These are phyloP conservation scores for Diplodia intermedia DNA, from an alignment of 2,329 filamentous ascomycete species.

Conservation along the genomic window DNA sequence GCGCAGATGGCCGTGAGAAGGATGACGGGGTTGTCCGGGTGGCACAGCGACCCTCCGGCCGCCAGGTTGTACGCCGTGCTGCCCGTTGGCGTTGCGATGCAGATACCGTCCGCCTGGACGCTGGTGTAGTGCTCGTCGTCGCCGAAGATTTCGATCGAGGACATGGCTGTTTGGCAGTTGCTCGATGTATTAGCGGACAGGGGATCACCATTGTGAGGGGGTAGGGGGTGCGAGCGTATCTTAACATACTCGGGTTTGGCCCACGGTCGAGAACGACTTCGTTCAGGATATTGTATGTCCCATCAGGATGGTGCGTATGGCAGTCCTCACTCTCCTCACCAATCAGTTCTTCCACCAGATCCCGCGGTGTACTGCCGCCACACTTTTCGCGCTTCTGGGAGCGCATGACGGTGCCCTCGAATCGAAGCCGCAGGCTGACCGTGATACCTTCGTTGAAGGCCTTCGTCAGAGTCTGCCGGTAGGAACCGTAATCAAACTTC, in stretches of 20 bases:
- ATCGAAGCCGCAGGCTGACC: constrained; percentile 84
- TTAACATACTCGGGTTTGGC: constrained; percentile 82
- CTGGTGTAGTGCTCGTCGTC: constrained; percentile 96
- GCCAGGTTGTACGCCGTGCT: constrained; percentile 96
- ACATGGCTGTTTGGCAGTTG: constrained; percentile 70
- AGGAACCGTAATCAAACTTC: constrained; percentile 89
- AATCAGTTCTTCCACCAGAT: constrained; percentile 88
- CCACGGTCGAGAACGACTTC: constrained; percentile 96
- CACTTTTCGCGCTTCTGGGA: constrained; percentile 61
- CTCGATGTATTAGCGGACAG: constrained; percentile 6
- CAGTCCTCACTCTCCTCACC: constrained; percentile 84
- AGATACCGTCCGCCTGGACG: constrained; percentile 89
- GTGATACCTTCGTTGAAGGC: constrained; percentile 85
- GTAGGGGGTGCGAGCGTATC: neutral
- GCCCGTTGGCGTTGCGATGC: constrained; percentile 91
- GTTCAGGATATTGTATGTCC: constrained; percentile 89
- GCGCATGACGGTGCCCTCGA: constrained; percentile 94
- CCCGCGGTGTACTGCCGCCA: constrained; percentile 45
- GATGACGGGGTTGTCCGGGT: constrained; percentile 96
- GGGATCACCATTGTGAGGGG: neutral
- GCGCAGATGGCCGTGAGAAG: constrained; percentile 93
- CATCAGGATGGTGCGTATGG: constrained; percentile 83
- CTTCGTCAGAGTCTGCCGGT: constrained; percentile 70
- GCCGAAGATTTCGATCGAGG: constrained; percentile 87
- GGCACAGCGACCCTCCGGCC: constrained; percentile 91